These are phyloP conservation scores for Papilionanthe hybrid DNA, from an alignment of 116 monocot genomes.

Conservation along the genomic window DNA sequence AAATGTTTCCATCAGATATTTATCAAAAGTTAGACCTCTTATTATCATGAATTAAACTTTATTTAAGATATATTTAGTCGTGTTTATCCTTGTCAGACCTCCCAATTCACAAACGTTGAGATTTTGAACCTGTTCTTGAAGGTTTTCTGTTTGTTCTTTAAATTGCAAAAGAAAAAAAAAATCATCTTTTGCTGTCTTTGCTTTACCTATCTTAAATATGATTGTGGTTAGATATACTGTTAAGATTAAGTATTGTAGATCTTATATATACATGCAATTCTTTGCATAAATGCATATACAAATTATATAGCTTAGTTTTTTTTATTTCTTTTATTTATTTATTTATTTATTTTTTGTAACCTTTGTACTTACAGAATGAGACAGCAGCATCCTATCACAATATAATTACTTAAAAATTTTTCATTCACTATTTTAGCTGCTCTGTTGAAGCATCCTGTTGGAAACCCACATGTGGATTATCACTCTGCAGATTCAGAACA, in stretches of 20 bases:
- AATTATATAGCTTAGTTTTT: not conserved
- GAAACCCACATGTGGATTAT: slow-evolving; percentile 15
- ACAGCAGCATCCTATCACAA: not conserved
- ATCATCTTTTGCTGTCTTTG: not conserved
- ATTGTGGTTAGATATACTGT: not conserved
- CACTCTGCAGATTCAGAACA: slow-evolving; percentile 27
- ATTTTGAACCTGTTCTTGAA: not conserved
- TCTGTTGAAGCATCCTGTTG: slow-evolving; percentile 24
- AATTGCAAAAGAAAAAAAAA: not conserved
- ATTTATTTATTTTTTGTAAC: no score
- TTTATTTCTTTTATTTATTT: no score
- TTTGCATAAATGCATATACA: not conserved
- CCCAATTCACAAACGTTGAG: not conserved
- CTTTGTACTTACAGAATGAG: not conserved
- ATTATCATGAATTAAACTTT: not conserved
- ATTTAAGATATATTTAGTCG: not conserved
- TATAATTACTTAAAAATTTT: not conserved
- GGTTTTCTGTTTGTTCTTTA: not conserved
- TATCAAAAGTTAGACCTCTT: not conserved
- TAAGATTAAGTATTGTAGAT: not conserved
- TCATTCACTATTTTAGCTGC: slow-evolving; percentile 16
- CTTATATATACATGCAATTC: not conserved
- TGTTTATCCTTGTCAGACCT: not conserved
- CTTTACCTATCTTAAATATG: not conserved
- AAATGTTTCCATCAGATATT: not conserved